Percentiles rank a stretch among this genome's conserved stretches.
Conservation (phyloP, 768 basidiomycete species). For the Boletus eberwhitei region DNA sequence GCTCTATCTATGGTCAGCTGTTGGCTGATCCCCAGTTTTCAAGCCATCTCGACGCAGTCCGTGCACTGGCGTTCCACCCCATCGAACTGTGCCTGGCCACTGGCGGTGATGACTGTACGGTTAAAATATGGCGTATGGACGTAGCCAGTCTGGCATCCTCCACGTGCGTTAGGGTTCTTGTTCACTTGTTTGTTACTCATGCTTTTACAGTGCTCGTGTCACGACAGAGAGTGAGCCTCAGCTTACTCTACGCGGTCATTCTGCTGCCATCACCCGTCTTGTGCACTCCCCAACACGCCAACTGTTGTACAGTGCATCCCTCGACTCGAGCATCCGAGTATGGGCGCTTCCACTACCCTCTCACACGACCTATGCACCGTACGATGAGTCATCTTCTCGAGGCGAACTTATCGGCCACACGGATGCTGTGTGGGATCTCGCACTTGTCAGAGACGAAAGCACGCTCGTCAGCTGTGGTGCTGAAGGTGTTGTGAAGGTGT, state of each 20-base stretch:
- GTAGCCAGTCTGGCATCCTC: slow-evolving; percentile 69
- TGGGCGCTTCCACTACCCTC: slow-evolving; percentile 78
- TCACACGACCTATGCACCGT: slow-evolving; percentile 89
- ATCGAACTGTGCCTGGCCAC: slow-evolving; percentile 83
- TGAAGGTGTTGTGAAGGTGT: slow-evolving; percentile 90
- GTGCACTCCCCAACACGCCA: slow-evolving; percentile 74
- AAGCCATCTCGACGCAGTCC: slow-evolving; percentile 92
- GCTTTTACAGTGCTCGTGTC: slow-evolving; percentile 50
- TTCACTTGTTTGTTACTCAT: background rate
- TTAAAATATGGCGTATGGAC: slow-evolving; percentile 95
- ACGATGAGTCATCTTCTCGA: slow-evolving; percentile 73
- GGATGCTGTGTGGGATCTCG: slow-evolving; percentile 95
- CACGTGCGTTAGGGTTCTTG: slow-evolving; percentile 51
- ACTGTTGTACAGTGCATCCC: slow-evolving; percentile 84
- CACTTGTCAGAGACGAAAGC: slow-evolving; percentile 77
- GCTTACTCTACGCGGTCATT: slow-evolving; percentile 90
- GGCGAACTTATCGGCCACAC: slow-evolving; percentile 89
- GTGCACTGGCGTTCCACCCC: slow-evolving; percentile 87
- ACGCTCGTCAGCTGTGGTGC: slow-evolving; percentile 87
- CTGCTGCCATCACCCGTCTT: slow-evolving; percentile 84
- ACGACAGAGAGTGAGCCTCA: slow-evolving; percentile 91
- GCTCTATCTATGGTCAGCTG: background rate
- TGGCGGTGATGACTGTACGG: slow-evolving; percentile 91
- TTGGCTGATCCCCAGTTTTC: slow-evolving; percentile 7
- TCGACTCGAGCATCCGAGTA: slow-evolving; percentile 90